A percentile compares a stretch with the other conserved stretches of the same genome.
Evolutionary conservation across 2,329 filamentous ascomycete genomes (phyloP).

Genomic region (Mycocentrospora acerina): DNA sequence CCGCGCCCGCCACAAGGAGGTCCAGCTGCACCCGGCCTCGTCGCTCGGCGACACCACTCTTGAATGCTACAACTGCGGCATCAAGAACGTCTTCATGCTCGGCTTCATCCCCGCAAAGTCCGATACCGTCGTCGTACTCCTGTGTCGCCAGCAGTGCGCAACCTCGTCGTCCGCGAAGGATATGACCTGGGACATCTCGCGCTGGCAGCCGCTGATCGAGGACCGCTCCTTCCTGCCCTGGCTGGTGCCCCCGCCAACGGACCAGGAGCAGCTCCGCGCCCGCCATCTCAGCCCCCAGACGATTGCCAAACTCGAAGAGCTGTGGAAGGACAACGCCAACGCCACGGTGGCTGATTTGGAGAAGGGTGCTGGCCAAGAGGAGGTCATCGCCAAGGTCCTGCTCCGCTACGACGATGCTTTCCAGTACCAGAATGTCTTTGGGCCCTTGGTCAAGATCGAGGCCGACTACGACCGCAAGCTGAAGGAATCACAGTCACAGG

Average conservation of each 20-base stretch:
- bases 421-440: conserved; percentile 98
- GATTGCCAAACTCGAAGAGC: conserved; percentile 93
- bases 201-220: conserved; percentile 97
- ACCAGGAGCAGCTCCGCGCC: conserved; percentile 93
- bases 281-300: conserved; percentile 90
- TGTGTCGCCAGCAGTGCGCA: conserved; percentile 95
- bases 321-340: conserved; percentile 94
- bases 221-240: conserved; percentile 93
- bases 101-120: conserved; percentile 99
- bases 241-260: conserved; percentile 86
- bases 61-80: conserved; percentile 98
- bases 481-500: conserved; percentile 96
- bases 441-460: conserved; percentile 96
- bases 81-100: conserved; percentile 97
- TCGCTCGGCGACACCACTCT: conserved; percentile 92
- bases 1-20: conserved; percentile 96
- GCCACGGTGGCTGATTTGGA: conserved; percentile 91
- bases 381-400: conserved; percentile 89
- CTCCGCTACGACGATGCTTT: conserved; percentile 96
- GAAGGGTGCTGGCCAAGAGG: conserved; percentile 87
- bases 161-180: conserved; percentile 95
- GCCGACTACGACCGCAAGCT: conserved; percentile 99
- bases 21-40: conserved; percentile 91
- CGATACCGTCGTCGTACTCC: conserved; percentile 93
- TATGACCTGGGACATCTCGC: conserved; percentile 99